These are phyloP conservation scores for Rosa persica DNA, from an alignment of 306 rosid species.

Conservation along the genomic window DNA sequence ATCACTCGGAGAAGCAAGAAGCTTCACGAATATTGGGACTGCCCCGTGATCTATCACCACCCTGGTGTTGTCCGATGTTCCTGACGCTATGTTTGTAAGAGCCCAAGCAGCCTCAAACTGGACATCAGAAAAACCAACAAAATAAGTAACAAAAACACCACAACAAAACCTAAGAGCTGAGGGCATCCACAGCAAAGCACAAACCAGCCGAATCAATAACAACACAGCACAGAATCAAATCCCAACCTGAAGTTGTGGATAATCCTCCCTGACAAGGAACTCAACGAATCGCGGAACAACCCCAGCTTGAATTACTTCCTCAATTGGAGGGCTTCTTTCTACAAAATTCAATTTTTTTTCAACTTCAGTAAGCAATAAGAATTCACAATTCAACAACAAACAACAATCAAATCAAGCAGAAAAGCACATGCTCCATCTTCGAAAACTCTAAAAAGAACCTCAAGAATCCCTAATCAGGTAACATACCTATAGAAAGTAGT, in stretches of 20 bases:
- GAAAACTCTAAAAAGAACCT: background rate
- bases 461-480: background rate
- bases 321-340: constrained; percentile 93
- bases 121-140: constrained; percentile 13
- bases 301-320: constrained; percentile 90
- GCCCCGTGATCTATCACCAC: constrained; percentile 94
- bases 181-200: background rate
- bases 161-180: background rate
- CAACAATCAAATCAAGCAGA: background rate
- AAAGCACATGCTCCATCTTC: background rate
- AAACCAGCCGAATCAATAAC: background rate
- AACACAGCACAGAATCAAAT: background rate
- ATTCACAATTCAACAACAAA: background rate
- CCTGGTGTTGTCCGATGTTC: constrained; percentile 88
- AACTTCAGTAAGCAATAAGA: background rate
- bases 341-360: background rate
- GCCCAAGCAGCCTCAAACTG: constrained; percentile 99
- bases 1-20: constrained; percentile 85
- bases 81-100: constrained; percentile 90
- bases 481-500: constrained; percentile 76
- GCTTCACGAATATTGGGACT: constrained; percentile 83
- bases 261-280: constrained; percentile 83
- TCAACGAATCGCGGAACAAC: constrained; percentile 88
- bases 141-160: constrained; percentile 5
- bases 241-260: constrained; percentile 82